Percentiles rank a stretch among this genome's conserved stretches.
These are phyloP conservation scores for Cephaloascus fragrans DNA, from an alignment of 805 yeast species.

Conservation along the genomic window DNA sequence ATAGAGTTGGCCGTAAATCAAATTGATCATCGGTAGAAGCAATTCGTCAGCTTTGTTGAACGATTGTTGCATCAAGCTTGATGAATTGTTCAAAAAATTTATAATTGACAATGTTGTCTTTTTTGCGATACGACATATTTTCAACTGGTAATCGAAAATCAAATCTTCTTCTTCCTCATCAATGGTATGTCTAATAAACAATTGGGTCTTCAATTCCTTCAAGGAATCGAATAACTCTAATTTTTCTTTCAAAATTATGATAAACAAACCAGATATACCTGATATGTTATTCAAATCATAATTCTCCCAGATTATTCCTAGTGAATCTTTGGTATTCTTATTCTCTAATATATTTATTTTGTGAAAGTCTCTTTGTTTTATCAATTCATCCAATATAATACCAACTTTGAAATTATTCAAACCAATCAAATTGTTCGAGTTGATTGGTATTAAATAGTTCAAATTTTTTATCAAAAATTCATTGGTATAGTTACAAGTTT, in stretches of 20 bases:
- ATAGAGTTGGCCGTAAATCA: conserved; percentile 21
- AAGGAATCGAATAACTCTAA: conserved; percentile 19
- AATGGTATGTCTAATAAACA: conserved; percentile 1
- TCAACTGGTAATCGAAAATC: conserved; percentile 25
- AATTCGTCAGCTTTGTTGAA: not conserved
- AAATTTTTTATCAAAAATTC: conserved; percentile 10
- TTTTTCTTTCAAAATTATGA: conserved; percentile 17
- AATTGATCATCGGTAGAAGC: conserved; percentile 18
- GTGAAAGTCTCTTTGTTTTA: conserved; percentile 1
- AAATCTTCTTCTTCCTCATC: conserved; percentile 18
- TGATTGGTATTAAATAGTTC: conserved; percentile 5
- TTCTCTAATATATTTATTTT: not conserved
- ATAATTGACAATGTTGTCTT: conserved; percentile 5
- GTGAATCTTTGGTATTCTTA: not conserved
- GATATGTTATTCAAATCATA: conserved; percentile 2
- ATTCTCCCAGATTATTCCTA: not conserved
- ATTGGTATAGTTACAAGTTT: conserved; percentile 1
- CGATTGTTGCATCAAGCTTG: not conserved
- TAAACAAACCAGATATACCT: conserved; percentile 9
- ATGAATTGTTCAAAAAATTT: conserved; percentile 8
- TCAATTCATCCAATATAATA: conserved; percentile 9
- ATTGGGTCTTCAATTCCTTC: conserved; percentile 11
- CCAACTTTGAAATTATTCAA: conserved; percentile 15
- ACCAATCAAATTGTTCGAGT: conserved; percentile 3
- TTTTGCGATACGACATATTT: conserved; percentile 26